Evolutionary conservation across 225 moss, liverwort and hornwort genomes (phyloP), one percentile per base, ranked within the genome.

Genomic region (Sphagnum tenellum): DNA sequence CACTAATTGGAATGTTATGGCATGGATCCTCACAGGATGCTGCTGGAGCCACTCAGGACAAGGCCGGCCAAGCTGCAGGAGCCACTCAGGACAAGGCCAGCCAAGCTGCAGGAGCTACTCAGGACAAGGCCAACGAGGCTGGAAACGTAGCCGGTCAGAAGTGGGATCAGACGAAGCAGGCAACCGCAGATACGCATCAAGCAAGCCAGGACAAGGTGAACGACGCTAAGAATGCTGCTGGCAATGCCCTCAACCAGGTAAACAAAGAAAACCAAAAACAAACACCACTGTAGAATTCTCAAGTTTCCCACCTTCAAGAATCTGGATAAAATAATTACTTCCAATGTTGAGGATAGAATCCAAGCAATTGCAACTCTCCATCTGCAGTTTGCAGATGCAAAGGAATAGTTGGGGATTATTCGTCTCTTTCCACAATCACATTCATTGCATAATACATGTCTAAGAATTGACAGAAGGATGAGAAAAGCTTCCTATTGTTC

Each of bases 21-120:
- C 66, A 75, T 63, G 65, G 55, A 0, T 8, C 67, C 11, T 55
- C 79, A 0, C 56, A 63, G 0, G 70, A 72, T 2, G 54, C 70
- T 0, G 69, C 71, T 1, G 66, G 70, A 11, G 4, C 73, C 4
- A 29, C 70, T 0, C 75, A 82, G 48, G 48, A 56, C 3, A 55
- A 66, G 46, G 66, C 66, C 5, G 8, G 55, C 9, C 46, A 66
- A 12, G 14, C 56, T 47, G 5, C 7, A 3, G 56, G 14, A 3
- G 55, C 55, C 2, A 55, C 47, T 0, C 75, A 82, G 48, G 48
- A 56, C 3, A 55, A 66, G 46, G 66, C 66, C 5, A 12, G 55
- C 9, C 46, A 66, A 12, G 14, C 56, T 47, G 5, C 7, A 3
- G 56, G 14, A 3, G 55, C 55, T 5, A 55, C 47, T 13, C 46